A percentile compares a stretch with the other conserved stretches of the same genome.
Evolutionary conservation across 805 yeast species (phyloP).

Genomic region (Candida chilensis): DNA sequence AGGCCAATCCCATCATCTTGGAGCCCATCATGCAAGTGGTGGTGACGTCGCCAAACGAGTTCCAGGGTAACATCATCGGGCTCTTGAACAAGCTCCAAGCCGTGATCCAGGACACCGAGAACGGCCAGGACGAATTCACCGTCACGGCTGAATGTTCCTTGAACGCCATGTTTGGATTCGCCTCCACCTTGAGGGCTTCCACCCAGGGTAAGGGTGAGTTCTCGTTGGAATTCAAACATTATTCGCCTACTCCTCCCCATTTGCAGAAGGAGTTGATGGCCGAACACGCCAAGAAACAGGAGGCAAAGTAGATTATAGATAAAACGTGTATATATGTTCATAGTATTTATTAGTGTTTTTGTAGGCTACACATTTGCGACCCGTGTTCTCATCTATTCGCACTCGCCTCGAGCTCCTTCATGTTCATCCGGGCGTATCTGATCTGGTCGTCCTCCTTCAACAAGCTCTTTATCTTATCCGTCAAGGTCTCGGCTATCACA

Average conservation of each 20-base stretch:
- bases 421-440: no score
- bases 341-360: no score
- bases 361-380: no score
- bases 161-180: slow-evolving; percentile 93
- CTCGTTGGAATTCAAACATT: slow-evolving; percentile 87
- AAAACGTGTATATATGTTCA: no score
- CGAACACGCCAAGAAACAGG: slow-evolving; percentile 59
- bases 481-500: slow-evolving; percentile 49
- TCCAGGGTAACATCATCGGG: slow-evolving; percentile 90
- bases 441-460: slow-evolving; percentile 54
- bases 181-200: slow-evolving; percentile 88
- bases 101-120: slow-evolving; percentile 87
- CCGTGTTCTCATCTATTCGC: neutral
- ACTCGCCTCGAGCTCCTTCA: neutral
- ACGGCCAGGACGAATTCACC: slow-evolving; percentile 90
- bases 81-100: slow-evolving; percentile 89
- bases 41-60: slow-evolving; percentile 91
- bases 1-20: slow-evolving; percentile 76
- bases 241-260: slow-evolving; percentile 85
- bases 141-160: slow-evolving; percentile 93
- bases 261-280: slow-evolving; percentile 86
- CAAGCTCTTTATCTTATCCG: slow-evolving; percentile 50
- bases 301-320: slow-evolving; percentile 25
- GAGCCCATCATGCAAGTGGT: slow-evolving; percentile 96
- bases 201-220: slow-evolving; percentile 99